A percentile compares a stretch with the other conserved stretches of the same genome.
These are phyloP conservation scores for Lepidium africanum DNA, from an alignment of 345 rosid species.

Conservation along the genomic window DNA sequence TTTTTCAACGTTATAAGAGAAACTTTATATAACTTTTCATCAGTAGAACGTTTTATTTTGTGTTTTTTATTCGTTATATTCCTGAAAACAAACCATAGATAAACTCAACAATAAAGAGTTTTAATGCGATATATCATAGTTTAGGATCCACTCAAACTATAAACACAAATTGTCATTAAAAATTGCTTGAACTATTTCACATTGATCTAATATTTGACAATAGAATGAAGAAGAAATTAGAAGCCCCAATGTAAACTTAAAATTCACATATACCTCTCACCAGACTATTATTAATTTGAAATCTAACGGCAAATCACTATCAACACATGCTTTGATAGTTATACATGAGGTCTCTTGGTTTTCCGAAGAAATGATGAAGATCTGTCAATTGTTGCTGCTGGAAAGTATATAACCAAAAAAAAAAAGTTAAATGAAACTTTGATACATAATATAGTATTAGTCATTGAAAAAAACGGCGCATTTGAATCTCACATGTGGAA, in stretches of 20 bases:
- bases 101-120: background rate
- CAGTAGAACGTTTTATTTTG: background rate
- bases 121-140: background rate
- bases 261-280: background rate
- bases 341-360: constrained; percentile 22
- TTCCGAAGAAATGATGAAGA: background rate
- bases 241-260: background rate
- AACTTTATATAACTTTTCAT: background rate
- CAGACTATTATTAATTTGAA: background rate
- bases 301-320: background rate
- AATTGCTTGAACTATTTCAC: background rate
- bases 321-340: constrained; percentile 14
- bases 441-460: background rate
- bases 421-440: background rate
- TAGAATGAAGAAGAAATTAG: background rate
- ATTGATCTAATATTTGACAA: background rate
- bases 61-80: background rate
- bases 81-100: background rate
- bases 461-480: background rate
- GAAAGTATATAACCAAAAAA: constrained; percentile 1
- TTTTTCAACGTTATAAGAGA: background rate
- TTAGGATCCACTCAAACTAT: background rate
- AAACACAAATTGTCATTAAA: background rate
- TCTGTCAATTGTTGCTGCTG: constrained; percentile 25
- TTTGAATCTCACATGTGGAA: background rate